Conservation (phyloP, 768 basidiomycete species). For the Lactarius evosmus region DNA sequence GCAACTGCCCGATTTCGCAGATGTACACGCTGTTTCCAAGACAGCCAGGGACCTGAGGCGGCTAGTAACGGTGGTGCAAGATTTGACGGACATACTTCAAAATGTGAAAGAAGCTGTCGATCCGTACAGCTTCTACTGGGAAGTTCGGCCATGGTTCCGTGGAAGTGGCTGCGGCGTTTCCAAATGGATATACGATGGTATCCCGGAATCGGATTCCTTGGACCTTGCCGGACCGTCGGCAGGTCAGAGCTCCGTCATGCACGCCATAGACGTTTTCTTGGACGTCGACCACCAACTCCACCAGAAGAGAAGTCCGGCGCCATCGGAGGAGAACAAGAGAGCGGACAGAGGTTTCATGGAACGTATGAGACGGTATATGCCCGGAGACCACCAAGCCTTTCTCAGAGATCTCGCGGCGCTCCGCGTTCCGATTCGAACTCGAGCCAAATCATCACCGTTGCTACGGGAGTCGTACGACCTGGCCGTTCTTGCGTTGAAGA, state of each 20-base stretch:
- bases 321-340: slow-evolving; percentile 61
- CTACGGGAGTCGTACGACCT: slow-evolving; percentile 75
- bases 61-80: slow-evolving; percentile 66
- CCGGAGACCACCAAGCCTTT: slow-evolving; percentile 84
- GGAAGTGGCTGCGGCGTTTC: slow-evolving; percentile 49
- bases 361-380: slow-evolving; percentile 94
- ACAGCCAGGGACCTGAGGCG: slow-evolving; percentile 69
- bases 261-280: slow-evolving; percentile 78
- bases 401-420: slow-evolving; percentile 60
- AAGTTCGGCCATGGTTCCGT: slow-evolving; percentile 89
- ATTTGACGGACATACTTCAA: slow-evolving; percentile 66
- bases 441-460: slow-evolving; percentile 54
- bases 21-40: slow-evolving; percentile 60
- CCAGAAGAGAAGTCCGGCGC: slow-evolving; percentile 61
- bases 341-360: slow-evolving; percentile 83
- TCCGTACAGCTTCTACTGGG: slow-evolving; percentile 86
- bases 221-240: slow-evolving; percentile 87
- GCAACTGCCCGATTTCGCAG: slow-evolving; percentile 64
- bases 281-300: slow-evolving; percentile 86
- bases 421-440: slow-evolving; percentile 59
- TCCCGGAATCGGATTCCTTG: slow-evolving; percentile 52
- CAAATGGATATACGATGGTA: slow-evolving; percentile 78
- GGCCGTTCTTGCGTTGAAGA: slow-evolving; percentile 75
- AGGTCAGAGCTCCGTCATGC: slow-evolving; percentile 91
- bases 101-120: slow-evolving; percentile 69